Conservation (phyloP, 1,284 basidiomycete species). For the Inonotus hispidus region DNA sequence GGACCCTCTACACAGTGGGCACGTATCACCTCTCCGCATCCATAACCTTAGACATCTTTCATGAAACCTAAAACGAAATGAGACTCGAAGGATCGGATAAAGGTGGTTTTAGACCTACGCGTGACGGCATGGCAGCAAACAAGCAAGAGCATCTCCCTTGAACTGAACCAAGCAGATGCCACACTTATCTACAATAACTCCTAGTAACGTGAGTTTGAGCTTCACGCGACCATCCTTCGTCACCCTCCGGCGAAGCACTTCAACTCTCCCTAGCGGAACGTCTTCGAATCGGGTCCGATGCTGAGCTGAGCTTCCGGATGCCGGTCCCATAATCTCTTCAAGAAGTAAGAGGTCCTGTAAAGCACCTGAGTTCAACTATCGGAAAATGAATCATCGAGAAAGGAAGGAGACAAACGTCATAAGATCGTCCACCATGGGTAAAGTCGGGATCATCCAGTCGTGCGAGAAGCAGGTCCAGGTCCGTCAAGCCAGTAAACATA, state of each 20-base stretch:
- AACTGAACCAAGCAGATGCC: conserved; percentile 78
- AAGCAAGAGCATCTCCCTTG: conserved; percentile 51
- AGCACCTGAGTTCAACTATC: no score
- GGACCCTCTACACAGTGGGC: conserved; percentile 17
- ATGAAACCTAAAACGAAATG: conserved; percentile 17
- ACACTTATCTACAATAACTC: conserved; percentile 71
- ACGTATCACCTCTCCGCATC: conserved; percentile 13
- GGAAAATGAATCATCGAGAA: no score
- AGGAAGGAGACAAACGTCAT: conserved; percentile 3
- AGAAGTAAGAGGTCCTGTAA: conserved; percentile 13
- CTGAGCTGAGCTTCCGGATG: not conserved
- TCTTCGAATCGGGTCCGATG: not conserved
- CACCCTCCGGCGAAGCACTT: conserved; percentile 59
- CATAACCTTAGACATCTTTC: conserved; percentile 13
- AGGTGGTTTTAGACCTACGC: conserved; percentile 36
- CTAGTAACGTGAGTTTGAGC: conserved; percentile 70
- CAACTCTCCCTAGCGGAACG: conserved; percentile 45
- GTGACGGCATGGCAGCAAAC: conserved; percentile 68
- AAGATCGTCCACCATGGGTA: conserved; percentile 8
- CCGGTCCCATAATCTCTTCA: conserved; percentile 15
- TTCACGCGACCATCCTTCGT: conserved; percentile 71
- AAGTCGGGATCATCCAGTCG: conserved; percentile 12
- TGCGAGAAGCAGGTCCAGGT: conserved; percentile 12
- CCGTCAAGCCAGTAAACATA: conserved; percentile 12
- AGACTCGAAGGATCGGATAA: not conserved